phyloP scores from a whole-genome alignment of 2,329 filamentous ascomycete species.

The Penicillium sp. region DNA sequence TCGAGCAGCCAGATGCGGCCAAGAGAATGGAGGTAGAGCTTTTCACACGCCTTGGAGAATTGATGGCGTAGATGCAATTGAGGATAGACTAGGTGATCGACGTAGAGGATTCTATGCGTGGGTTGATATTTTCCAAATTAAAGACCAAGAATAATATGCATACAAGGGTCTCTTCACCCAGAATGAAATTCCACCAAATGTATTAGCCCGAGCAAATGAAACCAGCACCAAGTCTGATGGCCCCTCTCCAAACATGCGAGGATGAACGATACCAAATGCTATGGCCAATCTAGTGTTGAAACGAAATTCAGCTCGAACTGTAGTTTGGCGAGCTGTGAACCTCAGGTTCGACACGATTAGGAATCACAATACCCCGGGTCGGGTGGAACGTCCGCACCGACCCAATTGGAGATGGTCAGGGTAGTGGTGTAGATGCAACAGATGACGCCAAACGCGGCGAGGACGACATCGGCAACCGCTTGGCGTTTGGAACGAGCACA shows the following conservation, averaged over 20 bases:
- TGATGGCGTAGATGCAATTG: no score
- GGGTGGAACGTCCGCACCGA: constrained; percentile 50
- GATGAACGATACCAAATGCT: constrained; percentile 9
- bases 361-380: constrained; percentile 60
- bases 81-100: no score
- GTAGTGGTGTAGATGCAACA: constrained; percentile 90
- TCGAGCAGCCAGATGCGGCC: no score
- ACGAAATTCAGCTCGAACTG: not conserved
- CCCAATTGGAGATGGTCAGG: constrained; percentile 83
- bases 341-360: constrained; percentile 6
- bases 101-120: no score
- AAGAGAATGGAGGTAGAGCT: no score
- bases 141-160: not conserved
- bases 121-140: no score
- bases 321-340: not conserved
- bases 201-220: not conserved
- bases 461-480: constrained; percentile 63
- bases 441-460: constrained; percentile 75
- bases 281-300: constrained; percentile 14
- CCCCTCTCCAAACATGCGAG: constrained; percentile 8
- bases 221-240: constrained; percentile 3
- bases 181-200: constrained; percentile 4
- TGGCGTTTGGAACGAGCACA: constrained; percentile 65
- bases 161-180: constrained; percentile 15
- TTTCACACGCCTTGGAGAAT: no score